Conservation (phyloP, 768 basidiomycete genomes). For the Austroboletus eburneus region DNA sequence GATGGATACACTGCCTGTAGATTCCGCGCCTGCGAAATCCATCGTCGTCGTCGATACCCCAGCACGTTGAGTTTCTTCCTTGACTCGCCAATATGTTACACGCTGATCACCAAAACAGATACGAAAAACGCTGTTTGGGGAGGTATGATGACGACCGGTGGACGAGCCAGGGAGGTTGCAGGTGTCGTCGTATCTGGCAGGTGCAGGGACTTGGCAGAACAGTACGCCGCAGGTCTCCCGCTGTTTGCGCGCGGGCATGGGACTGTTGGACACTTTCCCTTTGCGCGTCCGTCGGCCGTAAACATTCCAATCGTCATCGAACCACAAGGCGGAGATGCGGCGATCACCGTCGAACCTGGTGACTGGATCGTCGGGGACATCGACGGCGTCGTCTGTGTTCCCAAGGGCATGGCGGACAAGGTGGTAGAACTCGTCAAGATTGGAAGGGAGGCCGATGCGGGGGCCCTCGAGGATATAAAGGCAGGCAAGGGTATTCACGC, state of each 20-base stretch:
- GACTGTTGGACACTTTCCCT: slow-evolving; percentile 82
- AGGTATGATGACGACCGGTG: slow-evolving; percentile 86
- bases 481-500: slow-evolving; percentile 70
- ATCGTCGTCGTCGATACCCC: slow-evolving; percentile 77
- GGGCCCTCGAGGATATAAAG: slow-evolving; percentile 70
- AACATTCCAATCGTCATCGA: slow-evolving; percentile 58
- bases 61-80: slow-evolving; percentile 47
- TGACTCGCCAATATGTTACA: background rate
- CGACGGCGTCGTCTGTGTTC: slow-evolving; percentile 86
- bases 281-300: slow-evolving; percentile 74
- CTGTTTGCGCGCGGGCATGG: slow-evolving; percentile 81
- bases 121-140: slow-evolving; percentile 87
- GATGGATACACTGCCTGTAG: slow-evolving; percentile 68
- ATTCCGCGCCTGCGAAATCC: slow-evolving; percentile 52
- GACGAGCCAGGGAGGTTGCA: slow-evolving; percentile 59
- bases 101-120: slow-evolving; percentile 35
- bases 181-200: slow-evolving; percentile 84
- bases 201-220: slow-evolving; percentile 81
- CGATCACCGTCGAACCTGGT: slow-evolving; percentile 62
- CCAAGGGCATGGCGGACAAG: slow-evolving; percentile 44
- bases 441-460: slow-evolving; percentile 61
- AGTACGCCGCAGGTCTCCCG: slow-evolving; percentile 63
- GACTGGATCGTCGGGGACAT: slow-evolving; percentile 85
- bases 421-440: slow-evolving; percentile 58
- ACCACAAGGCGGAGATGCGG: slow-evolving; percentile 29